Evolutionary conservation across 495 filamentous ascomycete species (phyloP).

Genomic region (Penicillium turbatum): DNA sequence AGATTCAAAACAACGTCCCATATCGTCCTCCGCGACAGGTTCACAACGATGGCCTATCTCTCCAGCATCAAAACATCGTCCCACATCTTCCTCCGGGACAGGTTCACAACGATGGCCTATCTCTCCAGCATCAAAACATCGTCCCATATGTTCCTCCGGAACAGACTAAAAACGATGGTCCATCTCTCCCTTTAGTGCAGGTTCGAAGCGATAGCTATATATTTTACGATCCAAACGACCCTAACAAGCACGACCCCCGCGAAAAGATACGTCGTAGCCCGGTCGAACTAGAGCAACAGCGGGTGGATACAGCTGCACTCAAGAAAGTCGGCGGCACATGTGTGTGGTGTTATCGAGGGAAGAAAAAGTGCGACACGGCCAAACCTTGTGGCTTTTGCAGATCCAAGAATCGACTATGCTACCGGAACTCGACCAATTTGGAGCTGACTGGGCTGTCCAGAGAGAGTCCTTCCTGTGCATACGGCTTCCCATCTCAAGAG

Average conservation of each 20-base stretch:
- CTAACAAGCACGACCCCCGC: neutral
- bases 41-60: no score
- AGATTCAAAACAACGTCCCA: no score
- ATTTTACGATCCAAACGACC: conserved; percentile 12
- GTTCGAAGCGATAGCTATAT: neutral
- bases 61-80: no score
- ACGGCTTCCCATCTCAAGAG: conserved; percentile 2
- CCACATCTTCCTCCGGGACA: no score
- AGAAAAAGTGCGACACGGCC: conserved; percentile 25
- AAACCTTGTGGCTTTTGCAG: conserved; percentile 20
- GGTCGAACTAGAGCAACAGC: conserved; percentile 15
- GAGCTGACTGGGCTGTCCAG: neutral
- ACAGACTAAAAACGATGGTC: no score
- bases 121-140: no score
- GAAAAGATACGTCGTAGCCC: conserved; percentile 9
- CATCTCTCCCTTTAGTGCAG: no score
- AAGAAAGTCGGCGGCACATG: conserved; percentile 27
- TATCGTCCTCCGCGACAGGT: no score
- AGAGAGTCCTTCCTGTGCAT: no score
- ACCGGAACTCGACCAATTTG: conserved; percentile 13
- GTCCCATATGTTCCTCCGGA: no score
- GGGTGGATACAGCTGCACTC: conserved; percentile 13
- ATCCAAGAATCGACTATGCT: conserved; percentile 11
- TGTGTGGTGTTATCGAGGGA: conserved; percentile 22
- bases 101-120: no score